Evolutionary conservation across 768 basidiomycete genomes (phyloP).

Genomic region (Leccinum disarticulatum): DNA sequence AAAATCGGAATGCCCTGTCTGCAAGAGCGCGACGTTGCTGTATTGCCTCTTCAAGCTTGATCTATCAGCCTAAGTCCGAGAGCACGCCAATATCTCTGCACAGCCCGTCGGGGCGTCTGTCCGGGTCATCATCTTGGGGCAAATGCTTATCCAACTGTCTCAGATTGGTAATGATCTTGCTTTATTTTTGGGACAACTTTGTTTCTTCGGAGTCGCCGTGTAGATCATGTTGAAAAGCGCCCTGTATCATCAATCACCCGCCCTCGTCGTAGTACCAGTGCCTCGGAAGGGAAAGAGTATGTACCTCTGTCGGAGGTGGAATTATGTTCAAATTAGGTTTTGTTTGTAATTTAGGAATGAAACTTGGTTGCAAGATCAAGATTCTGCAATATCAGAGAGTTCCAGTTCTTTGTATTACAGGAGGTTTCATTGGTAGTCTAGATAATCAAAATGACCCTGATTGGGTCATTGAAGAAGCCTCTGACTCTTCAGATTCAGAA

Average conservation of each 20-base stretch:
- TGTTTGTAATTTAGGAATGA: no score
- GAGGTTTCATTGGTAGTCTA: no score
- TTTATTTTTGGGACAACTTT: background rate
- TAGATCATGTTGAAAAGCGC: background rate
- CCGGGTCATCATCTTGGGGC: background rate
- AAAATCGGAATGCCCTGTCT: conserved; percentile 51
- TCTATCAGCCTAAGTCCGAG: conserved; percentile 23
- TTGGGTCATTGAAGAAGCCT: no score
- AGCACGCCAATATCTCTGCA: background rate
- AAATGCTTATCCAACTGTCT: background rate
- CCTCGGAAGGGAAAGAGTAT: no score
- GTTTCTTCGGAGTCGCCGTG: background rate
- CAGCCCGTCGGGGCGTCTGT: background rate
- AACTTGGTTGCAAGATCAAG: no score
- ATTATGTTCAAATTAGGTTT: no score
- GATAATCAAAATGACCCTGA: no score
- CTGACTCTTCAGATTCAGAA: no score
- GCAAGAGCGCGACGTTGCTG: conserved; percentile 47
- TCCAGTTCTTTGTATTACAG: no score
- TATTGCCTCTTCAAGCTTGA: conserved; percentile 60
- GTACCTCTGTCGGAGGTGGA: no score
- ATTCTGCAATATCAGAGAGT: no score
- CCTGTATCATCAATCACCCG: background rate
- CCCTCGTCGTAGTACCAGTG: background rate
- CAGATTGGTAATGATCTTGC: background rate